These are phyloP conservation scores for Trichosporon coremiiforme DNA, from an alignment of 1,284 basidiomycete species.

Conservation along the genomic window DNA sequence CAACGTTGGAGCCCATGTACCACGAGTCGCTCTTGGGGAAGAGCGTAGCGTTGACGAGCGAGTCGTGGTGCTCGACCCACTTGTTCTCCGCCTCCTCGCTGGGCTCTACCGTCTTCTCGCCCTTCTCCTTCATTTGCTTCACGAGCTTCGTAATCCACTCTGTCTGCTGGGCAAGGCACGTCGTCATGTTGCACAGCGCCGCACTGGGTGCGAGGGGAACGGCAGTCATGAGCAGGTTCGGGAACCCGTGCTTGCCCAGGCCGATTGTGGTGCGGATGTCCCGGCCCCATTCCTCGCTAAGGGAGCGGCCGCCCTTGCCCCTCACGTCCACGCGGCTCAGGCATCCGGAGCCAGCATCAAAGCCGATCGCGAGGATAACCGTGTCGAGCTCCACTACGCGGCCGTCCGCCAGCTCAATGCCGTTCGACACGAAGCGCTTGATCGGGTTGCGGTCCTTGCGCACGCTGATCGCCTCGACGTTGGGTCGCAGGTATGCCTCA, in stretches of 20 bases:
- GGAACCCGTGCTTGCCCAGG: constrained; percentile 26
- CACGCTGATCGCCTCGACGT: constrained; percentile 26
- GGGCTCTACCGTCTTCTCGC: constrained; percentile 24
- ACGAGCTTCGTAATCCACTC: constrained; percentile 28
- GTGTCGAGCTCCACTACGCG: constrained; percentile 23
- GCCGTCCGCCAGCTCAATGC: constrained; percentile 24
- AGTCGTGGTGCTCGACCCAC: constrained; percentile 29
- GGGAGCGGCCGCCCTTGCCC: constrained; percentile 22
- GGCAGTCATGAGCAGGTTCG: constrained; percentile 30
- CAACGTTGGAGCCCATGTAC: constrained; percentile 31
- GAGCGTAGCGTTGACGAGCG: constrained; percentile 24
- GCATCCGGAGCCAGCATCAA: constrained; percentile 25
- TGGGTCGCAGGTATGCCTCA: constrained; percentile 24
- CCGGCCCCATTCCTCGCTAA: constrained; percentile 27
- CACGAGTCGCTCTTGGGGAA: constrained; percentile 26
- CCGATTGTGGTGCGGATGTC: constrained; percentile 27
- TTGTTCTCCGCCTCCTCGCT: constrained; percentile 23
- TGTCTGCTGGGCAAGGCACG: constrained; percentile 29
- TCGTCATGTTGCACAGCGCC: constrained; percentile 31
- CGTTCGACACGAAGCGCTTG: constrained; percentile 22
- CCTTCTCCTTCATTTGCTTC: constrained; percentile 8
- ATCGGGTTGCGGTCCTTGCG: constrained; percentile 25
- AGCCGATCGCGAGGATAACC: constrained; percentile 30
- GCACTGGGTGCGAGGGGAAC: constrained; percentile 25
- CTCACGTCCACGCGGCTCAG: constrained; percentile 26